Evolutionary conservation across 345 rosid genomes (phyloP).

Genomic region (Gossypium ekmanianum): DNA sequence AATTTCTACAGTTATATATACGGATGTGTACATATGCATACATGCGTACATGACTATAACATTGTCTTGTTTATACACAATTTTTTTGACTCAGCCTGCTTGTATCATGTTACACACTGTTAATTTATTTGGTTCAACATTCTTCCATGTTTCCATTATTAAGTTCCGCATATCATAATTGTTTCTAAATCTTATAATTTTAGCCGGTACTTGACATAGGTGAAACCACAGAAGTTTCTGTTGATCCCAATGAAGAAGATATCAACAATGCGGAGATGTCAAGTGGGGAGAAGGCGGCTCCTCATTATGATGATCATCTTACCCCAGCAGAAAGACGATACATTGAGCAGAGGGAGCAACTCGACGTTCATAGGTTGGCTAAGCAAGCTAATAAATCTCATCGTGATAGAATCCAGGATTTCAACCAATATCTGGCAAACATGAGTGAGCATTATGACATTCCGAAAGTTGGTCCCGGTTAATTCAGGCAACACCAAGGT

Average conservation of each 20-base stretch:
- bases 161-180: background rate
- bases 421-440: slow-evolving; percentile 82
- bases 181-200: background rate
- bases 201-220: slow-evolving; percentile 21
- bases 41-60: too few relatives aligned
- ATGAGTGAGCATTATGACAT: slow-evolving; percentile 91
- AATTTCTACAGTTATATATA: too few relatives aligned
- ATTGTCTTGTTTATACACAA: too few relatives aligned
- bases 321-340: slow-evolving; percentile 70
- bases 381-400: slow-evolving; percentile 79
- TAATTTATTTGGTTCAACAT: too few relatives aligned
- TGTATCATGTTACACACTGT: too few relatives aligned
- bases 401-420: slow-evolving; percentile 80
- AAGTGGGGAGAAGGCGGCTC: slow-evolving; percentile 42
- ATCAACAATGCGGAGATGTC: slow-evolving; percentile 27
- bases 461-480: slow-evolving; percentile 93
- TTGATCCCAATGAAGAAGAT: slow-evolving; percentile 29
- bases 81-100: background rate
- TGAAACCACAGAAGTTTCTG: slow-evolving; percentile 28
- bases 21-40: too few relatives aligned
- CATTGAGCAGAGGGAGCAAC: slow-evolving; percentile 66
- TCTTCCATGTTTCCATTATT: background rate
- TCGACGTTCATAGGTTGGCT: slow-evolving; percentile 61
- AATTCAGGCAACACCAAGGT: slow-evolving; percentile 5
- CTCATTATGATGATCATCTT: slow-evolving; percentile 40